Base-by-base conservation (phyloP, 129 eudicot species). In the Mikania micrantha region DNA sequence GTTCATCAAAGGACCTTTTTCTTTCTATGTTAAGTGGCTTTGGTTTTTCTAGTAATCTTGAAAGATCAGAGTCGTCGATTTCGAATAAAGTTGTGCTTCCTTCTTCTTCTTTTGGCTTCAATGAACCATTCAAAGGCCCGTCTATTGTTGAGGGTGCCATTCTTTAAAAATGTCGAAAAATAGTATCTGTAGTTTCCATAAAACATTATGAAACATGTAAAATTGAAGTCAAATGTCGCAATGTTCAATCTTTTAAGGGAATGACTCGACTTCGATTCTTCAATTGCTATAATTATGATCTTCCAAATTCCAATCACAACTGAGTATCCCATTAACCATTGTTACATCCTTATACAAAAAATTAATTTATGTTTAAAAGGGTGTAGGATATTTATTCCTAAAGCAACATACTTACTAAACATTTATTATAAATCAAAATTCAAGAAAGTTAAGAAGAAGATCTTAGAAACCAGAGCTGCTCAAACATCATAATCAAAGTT, bases 1-100 rank as follows among this genome's bases (percentile, higher is more conserved):
- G 80, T 77, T 92, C 96, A 60, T 88, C 98, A 34, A 88, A 93
- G 21, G 98, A 88, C 58, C 95, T 74, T 58, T 86, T 86, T 79
- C 96, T 84, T 71, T 93, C 98, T 11, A 85, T 84, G 60, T 73
- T 93, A 7, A 88, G 48, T 0, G 87, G 77, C 45, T 83, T 81
- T 2, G 95, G 91, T 31, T 80, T 88, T 40, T 93, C 96, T 16
- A 78, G 60, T 24, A 93, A 67, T 60, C 88, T 84, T 5, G 83
- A 74, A 64, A 88, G 75, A 62, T 93, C 98, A 13, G 93, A 70
- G 28, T 86, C 95, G 1, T 78, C 95, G 11, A 84, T 84, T 42
- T 88, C 96, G n/a, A 84, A 81, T 20, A 87, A 77, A 2, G 72
- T 54, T 34, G 41, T 2, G 27, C 20, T 66, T 66, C 67, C 67